phyloP scores from a whole-genome alignment of 305 asterid genomes.

The Fraxinus greggii region DNA sequence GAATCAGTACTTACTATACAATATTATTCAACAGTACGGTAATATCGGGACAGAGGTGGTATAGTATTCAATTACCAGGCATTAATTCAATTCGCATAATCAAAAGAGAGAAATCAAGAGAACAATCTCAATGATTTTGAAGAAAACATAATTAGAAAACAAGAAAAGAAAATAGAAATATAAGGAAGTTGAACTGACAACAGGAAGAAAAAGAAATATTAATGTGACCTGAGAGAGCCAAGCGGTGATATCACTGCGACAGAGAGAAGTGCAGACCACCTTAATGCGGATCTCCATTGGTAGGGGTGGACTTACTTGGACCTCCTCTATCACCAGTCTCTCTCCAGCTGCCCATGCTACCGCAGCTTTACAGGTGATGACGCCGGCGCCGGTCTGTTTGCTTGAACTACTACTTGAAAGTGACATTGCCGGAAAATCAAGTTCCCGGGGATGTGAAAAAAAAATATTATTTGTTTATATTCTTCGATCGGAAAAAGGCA shows the following conservation, averaged over 20 bases:
- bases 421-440: not conserved
- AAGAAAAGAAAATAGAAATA: not conserved
- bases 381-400: slow-evolving; percentile 9
- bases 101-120: not conserved
- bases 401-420: not conserved
- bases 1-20: not conserved
- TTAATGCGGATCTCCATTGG: slow-evolving; percentile 84
- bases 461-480: not conserved
- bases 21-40: not conserved
- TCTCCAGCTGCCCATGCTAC: slow-evolving; percentile 88
- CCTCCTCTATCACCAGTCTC: slow-evolving; percentile 74
- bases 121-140: not conserved
- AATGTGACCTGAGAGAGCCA: slow-evolving; percentile 72
- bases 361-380: slow-evolving; percentile 64
- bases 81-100: not conserved
- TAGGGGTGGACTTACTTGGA: slow-evolving; percentile 79
- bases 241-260: slow-evolving; percentile 85
- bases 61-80: not conserved
- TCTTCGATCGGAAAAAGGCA: not conserved
- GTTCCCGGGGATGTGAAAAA: not conserved
- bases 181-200: not conserved
- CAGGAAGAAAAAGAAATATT: not conserved
- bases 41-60: not conserved
- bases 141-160: not conserved
- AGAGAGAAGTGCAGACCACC: slow-evolving; percentile 80